Evolutionary conservation across 179 eudicot species (phyloP), one percentile per base, ranked within the genome.

Genomic region (Silene vulgaris): DNA sequence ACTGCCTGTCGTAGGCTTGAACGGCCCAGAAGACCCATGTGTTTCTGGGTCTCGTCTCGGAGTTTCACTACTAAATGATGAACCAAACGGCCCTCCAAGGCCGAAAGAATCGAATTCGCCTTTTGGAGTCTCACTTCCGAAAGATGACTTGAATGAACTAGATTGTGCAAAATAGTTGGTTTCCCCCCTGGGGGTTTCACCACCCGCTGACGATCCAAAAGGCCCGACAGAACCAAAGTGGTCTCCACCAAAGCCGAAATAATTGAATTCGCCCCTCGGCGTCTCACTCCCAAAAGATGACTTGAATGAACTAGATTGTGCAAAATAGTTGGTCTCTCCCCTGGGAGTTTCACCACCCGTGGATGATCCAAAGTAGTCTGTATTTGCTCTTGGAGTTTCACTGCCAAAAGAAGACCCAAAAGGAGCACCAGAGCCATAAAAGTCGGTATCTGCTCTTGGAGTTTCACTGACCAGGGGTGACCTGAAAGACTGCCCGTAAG

Each of bases 331-430:
- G 1, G 76, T 77, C 21, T 77, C 83, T 77, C 75, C 35, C 65
- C 79, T 85, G 8, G 86, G 88, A 12, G 86, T 81, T 72, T 85
- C 88, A 45, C 75, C 68, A 16, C 78, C 76, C 8, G 74, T 3
- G 20, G 84, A 78, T 45, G 82, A 82, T 48, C 70, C 63, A 74
- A 82, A 82, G 17, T 78, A 75, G 26, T 83, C 81, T n/a, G 73
- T 35, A 17, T 85, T 84, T 71, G 77, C 45, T 75, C 86, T 83
- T 17, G 86, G 84, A 68, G 86, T 85, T 77, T 85, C 88, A 57
- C 54, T 72, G 21, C 82, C 84, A 57, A 78, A 65, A 76, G 84
- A 65, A 12, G 88, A 83, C 71, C 66, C 37, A 48, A 85, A 85
- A 43, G 87, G 84, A 26, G 78, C 85, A 20, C 82, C 16, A 29